Base-by-base conservation (phyloP, 1,139 yeast genomes). In the Diutina catenulata region DNA sequence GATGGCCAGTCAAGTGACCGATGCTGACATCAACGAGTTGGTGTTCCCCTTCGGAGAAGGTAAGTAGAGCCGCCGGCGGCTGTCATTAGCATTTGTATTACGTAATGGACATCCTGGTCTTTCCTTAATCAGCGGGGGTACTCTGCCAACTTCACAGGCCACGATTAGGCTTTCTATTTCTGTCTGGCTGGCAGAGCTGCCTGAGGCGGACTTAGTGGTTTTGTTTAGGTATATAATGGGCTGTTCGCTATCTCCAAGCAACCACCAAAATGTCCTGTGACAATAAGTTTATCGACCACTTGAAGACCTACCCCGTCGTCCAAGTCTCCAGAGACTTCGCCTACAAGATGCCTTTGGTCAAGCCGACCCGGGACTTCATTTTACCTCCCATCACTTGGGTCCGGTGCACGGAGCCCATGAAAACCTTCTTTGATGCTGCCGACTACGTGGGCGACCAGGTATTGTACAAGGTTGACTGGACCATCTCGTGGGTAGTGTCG, bases 251-350 rank as follows among this genome's bases (percentile, higher is more conserved):
- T n/a, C n/a, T n/a, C n/a, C n/a, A n/a, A n/a, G n/a, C n/a, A n/a
- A n/a, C n/a, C n/a, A n/a, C n/a, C n/a, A n/a, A n/a, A n/a, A n/a
- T n/a, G n/a, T n/a, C n/a, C n/a, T n/a, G n/a, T n/a, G n/a, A n/a
- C n/a, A n/a, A n/a, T n/a, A 29, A 15, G 23, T 29, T 16, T 23
- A 11, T 13, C 3, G n/a, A 16, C n/a, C 33, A 29, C 33, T 29
- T 29, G 13, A 29, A 29, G 23, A 16, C 33, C 15, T 29, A 29
- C 21, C 33, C 33, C 15, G n/a, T 29, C 23, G 33, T 29, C 13
- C 10, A 11, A 9, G 22, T 14, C 22, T 19, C 33, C 4, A 22
- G 7, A 6, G 33, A 29, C 15, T 29, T 18, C 13, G 33, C 23
- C 15, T 10, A 15, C 13, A 29, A 29, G 9, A 10, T 29, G 2